Evolutionary conservation across 768 basidiomycete genomes (phyloP), one percentile per base, ranked within the genome.

Genomic region (Leccinum longicurvipes): DNA sequence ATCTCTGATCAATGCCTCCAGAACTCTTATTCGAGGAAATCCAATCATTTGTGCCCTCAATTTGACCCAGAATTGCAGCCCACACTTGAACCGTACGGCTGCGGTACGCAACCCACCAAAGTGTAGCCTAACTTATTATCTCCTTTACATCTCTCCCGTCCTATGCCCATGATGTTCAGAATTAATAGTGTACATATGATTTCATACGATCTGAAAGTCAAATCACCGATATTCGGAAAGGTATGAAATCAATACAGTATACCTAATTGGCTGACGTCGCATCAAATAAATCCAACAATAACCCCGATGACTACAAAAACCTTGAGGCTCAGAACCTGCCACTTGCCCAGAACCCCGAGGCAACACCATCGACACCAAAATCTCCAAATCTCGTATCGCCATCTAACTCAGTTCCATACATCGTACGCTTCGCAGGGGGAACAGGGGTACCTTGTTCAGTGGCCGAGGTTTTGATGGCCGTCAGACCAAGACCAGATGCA

Each of bases 321-420:
- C 34, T 12, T 12, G n/a, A 41, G 31, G 39, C 21, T 69, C 53
- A 81, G 61, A 76, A 79, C 51, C 74, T 73, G 49, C 77, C 77
- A 44, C 77, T 76, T 1, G 80, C 69, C 87, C 89, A 90, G 64
- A 86, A 89, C 6, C 81, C 81, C 47, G 79, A 80, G n/a, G 86
- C 86, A 54, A 90, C 82, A 12, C 89, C 86, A 64, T 89, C 85
- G 24, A 89, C 76, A 36, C 89, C 89, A 66, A 91, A 91, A 71
- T 91, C 89, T 6, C 89, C 89, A 66, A 92, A 92, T 50, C 89
- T 82, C n/a, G 86, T 85, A 65, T 91, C 89, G 29, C 75, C 76
- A n/a, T 89, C 89, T 42, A 90, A 72, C 71, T 91, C 89, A 0
- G 89, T 91, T 8, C 89, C 89, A 68, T 90, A 91, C 85, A 91